Evolutionary conservation across 495 filamentous ascomycete genomes (phyloP).

Genomic region (Podospora didyma): DNA sequence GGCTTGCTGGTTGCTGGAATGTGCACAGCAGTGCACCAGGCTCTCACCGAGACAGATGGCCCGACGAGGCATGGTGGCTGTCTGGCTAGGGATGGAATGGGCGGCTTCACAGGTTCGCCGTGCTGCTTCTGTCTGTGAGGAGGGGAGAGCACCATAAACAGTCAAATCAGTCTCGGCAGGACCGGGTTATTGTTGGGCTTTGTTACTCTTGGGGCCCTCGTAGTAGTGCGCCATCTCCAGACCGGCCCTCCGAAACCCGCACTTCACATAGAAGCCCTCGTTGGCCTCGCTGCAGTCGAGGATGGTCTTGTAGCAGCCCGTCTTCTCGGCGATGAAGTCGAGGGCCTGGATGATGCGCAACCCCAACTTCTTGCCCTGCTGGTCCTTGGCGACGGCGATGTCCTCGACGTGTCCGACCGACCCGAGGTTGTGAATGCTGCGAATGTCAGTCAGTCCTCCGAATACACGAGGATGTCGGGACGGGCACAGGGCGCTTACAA

Average conservation of each 20-base stretch:
- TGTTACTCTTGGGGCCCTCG: slow-evolving; percentile 46
- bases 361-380: slow-evolving; percentile 96
- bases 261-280: slow-evolving; percentile 98
- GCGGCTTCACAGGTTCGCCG: slow-evolving; percentile 4
- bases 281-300: slow-evolving; percentile 64
- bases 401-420: slow-evolving; percentile 97
- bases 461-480: too few relatives aligned
- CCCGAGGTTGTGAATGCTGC: slow-evolving; percentile 67
- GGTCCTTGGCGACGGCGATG: slow-evolving; percentile 87
- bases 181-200: slow-evolving; percentile 31
- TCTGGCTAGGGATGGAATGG: too few relatives aligned
- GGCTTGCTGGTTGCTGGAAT: background rate
- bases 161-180: too few relatives aligned
- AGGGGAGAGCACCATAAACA: background rate
- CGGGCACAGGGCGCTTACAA: slow-evolving; percentile 50
- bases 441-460: background rate
- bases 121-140: background rate
- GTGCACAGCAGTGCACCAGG: too few relatives aligned
- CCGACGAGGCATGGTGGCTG: too few relatives aligned
- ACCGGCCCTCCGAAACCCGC: slow-evolving; percentile 88
- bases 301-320: slow-evolving; percentile 88
- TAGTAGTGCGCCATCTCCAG: slow-evolving; percentile 98
- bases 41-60: too few relatives aligned
- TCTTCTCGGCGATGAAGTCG: slow-evolving; percentile 77
- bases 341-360: slow-evolving; percentile 90